Conservation (phyloP, 306 rosid genomes). For the Vachellia collinsii region DNA sequence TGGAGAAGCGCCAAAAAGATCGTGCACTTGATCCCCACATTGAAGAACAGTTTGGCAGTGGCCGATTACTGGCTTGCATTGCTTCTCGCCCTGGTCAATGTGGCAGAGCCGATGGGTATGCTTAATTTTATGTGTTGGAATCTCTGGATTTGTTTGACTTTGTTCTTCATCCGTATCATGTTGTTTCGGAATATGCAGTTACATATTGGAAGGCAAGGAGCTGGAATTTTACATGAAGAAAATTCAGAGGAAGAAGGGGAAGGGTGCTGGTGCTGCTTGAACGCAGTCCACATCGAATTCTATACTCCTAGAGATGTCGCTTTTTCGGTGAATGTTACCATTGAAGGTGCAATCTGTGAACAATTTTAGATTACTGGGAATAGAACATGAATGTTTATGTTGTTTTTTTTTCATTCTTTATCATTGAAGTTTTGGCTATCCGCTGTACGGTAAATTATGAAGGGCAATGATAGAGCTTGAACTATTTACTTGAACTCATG, state of each 20-base stretch:
- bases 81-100: background rate
- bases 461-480: too few species aligned
- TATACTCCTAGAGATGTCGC: too few species aligned
- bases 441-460: too few species aligned
- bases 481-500: too few species aligned
- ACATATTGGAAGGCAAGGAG: slow-evolving; percentile 46
- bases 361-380: too few species aligned
- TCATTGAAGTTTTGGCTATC: too few species aligned
- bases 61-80: background rate
- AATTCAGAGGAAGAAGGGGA: background rate
- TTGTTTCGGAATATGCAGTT: slow-evolving; percentile 37
- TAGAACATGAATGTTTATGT: too few species aligned
- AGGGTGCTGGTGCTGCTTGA: slow-evolving; percentile 37
- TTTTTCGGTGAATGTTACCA: too few species aligned
- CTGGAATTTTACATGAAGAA: slow-evolving; percentile 3
- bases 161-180: too few species aligned
- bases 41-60: background rate
- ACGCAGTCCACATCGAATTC: too few species aligned
- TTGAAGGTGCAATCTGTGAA: too few species aligned
- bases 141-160: background rate
- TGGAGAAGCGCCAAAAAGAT: background rate
- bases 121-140: background rate
- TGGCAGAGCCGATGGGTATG: slow-evolving; percentile 1
- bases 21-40: background rate
- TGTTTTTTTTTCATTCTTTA: too few species aligned